A percentile compares a stretch with the other conserved stretches of the same genome.
Conservation (phyloP, 495 filamentous ascomycete species). For the Lindgomyces ingoldianus region DNA sequence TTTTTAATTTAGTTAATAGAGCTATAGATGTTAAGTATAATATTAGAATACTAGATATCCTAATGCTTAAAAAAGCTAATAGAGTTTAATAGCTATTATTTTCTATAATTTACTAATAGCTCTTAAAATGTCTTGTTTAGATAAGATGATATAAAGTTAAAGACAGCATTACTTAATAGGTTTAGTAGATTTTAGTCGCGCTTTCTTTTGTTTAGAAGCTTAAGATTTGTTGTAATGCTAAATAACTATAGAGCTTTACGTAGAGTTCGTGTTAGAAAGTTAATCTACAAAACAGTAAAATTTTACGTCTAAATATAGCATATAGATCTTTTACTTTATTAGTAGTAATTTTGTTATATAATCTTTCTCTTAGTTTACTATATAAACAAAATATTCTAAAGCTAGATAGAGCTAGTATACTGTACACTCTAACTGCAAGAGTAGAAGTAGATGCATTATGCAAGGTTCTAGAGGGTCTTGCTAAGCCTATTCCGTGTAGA, state of each 20-base stretch:
- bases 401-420: conserved; percentile 11
- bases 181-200: not conserved
- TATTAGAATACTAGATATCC: conserved; percentile 11
- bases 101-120: conserved; percentile 10
- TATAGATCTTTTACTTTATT: conserved; percentile 14
- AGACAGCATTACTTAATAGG: not conserved
- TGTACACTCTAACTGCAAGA: conserved; percentile 2
- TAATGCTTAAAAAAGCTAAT: conserved; percentile 10
- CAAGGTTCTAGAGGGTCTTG: conserved; percentile 1
- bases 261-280: conserved; percentile 15
- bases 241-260: conserved; percentile 14
- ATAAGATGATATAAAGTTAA: conserved; percentile 12
- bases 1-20: conserved; percentile 11
- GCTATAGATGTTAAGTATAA: conserved; percentile 10
- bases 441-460: not conserved
- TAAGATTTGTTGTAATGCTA: conserved; percentile 8
- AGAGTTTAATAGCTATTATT: conserved; percentile 7
- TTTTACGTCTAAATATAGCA: conserved; percentile 14
- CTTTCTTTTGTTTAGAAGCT: conserved; percentile 13
- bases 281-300: conserved; percentile 8
- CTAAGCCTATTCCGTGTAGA: conserved; percentile 2
- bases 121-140: conserved; percentile 10
- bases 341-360: conserved; percentile 12
- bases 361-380: conserved; percentile 15
- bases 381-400: conserved; percentile 11